Evolutionary conservation across 2,329 filamentous ascomycete genomes (phyloP), one percentile per base, ranked within the genome.

Genomic region (Diaporthe aspalathi): DNA sequence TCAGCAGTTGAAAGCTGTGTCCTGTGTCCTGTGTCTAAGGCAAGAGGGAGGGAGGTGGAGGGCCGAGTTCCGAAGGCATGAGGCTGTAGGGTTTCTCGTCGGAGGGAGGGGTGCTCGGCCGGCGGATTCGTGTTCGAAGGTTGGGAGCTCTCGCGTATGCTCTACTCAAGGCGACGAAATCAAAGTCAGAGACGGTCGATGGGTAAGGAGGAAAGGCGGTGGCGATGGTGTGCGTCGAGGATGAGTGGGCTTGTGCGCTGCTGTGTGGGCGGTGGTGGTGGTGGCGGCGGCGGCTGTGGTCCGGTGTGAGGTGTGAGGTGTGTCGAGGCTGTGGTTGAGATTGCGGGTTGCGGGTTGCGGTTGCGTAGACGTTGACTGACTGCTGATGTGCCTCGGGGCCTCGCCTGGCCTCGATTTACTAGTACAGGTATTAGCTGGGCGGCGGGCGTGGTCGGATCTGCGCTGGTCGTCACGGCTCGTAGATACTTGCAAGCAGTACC

Each of bases 161-260:
- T 62, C 43, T 52, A 50, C 12, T 69, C 35, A 12, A 11, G 35
- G 35, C 2, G 35, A 38, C 35, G 6, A 49, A n/a, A 29, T 22
- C 38, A 16, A 38, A 38, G 45, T n/a, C 60, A 50, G 29, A 20
- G 29, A 20, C 22, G 43, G 60, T 65, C 60, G 60, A 32, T 27
- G n/a, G 22, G 45, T 43, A 40, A 52, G 49, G 49, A 67, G 50
- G 63, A 65, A 65, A 65, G 45, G 60, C 60, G 60, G 60, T 65
- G 60, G 60, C 45, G 57, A 63, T 63, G 60, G 60, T 27, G 45
- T 38, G 60, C 60, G 29, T 38, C 29, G 45, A 24, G 57, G 40
- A n/a, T n/a, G n/a, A 32, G 32, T 65, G 45, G 60, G 60, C 60
- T 49, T 65, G 60, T 65, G 60, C 43, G 45, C 60, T 50, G 43